A percentile compares a stretch with the other conserved stretches of the same genome.
Evolutionary conservation across 2,329 filamentous ascomycete species (phyloP).

Genomic region (Fusarium brevicatenulatum): DNA sequence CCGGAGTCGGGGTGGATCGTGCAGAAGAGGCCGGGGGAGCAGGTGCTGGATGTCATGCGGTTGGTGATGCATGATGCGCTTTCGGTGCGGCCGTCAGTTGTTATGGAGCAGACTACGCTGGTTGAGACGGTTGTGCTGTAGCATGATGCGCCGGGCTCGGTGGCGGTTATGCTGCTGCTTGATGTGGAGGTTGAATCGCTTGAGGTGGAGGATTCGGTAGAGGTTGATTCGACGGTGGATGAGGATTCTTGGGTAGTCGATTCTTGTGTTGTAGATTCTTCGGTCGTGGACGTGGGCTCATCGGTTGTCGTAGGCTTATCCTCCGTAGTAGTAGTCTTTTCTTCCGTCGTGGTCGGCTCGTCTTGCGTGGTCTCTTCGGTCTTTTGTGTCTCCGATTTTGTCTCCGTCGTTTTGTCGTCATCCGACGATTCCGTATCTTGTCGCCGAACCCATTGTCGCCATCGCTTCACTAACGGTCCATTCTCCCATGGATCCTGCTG

Average conservation of each 20-base stretch:
- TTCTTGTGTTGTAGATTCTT: neutral
- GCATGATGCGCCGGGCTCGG: conserved; percentile 8
- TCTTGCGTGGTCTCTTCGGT: neutral
- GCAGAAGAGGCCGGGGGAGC: conserved; percentile 11
- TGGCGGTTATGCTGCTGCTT: neutral
- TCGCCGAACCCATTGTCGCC: conserved; percentile 22
- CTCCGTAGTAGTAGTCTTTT: neutral
- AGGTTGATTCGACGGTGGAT: neutral
- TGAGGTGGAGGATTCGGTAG: neutral
- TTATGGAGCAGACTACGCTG: conserved; percentile 16
- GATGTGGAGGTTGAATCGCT: neutral
- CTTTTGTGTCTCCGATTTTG: neutral
- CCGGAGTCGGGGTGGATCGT: conserved; percentile 12
- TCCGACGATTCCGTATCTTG: conserved; percentile 1
- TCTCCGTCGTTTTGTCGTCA: neutral
- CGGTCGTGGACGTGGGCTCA: neutral
- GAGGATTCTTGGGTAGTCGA: conserved; percentile 4
- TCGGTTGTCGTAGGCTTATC: neutral
- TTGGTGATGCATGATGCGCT: conserved; percentile 10
- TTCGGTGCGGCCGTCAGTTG: conserved; percentile 14
- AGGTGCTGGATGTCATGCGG: conserved; percentile 19
- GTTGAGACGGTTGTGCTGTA: conserved; percentile 20
- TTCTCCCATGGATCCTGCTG: neutral
- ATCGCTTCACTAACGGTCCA: neutral
- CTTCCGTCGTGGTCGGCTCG: neutral